Percentiles rank a stretch among this genome's conserved stretches.
These are phyloP conservation scores for Chalciporus pseudorubinellus DNA, from an alignment of 768 basidiomycete species.

Conservation along the genomic window DNA sequence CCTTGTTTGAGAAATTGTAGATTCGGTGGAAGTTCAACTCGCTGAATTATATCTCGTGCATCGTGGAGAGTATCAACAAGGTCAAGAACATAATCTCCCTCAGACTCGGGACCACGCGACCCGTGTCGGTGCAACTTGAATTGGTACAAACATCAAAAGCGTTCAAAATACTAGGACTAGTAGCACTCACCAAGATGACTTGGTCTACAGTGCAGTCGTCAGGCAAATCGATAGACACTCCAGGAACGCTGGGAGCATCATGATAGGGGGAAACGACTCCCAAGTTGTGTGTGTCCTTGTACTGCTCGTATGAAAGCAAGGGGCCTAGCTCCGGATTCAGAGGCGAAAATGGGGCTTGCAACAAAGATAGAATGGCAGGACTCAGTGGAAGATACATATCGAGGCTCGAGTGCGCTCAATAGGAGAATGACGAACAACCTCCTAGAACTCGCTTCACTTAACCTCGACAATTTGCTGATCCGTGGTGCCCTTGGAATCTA, in stretches of 20 bases:
- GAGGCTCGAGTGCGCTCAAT: background rate
- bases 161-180: too few relatives aligned
- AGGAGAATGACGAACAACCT: background rate
- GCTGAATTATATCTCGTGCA: slow-evolving; percentile 21
- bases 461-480: too few relatives aligned
- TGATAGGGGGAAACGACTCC: slow-evolving; percentile 39
- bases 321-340: background rate
- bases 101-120: slow-evolving; percentile 36
- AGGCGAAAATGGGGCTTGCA: slow-evolving; percentile 6
- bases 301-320: background rate
- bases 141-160: background rate
- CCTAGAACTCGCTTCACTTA: too few relatives aligned
- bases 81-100: slow-evolving; percentile 31
- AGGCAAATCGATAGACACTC: slow-evolving; percentile 31
- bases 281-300: slow-evolving; percentile 17
- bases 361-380: slow-evolving; percentile 6
- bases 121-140: slow-evolving; percentile 43
- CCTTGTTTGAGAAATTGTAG: slow-evolving; percentile 39
- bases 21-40: slow-evolving; percentile 30
- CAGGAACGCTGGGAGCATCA: slow-evolving; percentile 28
- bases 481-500: too few relatives aligned
- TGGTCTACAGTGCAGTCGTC: slow-evolving; percentile 39
- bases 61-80: slow-evolving; percentile 33
- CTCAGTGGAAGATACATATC: slow-evolving; percentile 18
- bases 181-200: slow-evolving; percentile 34